phyloP scores from a whole-genome alignment of 225 moss, liverwort and hornwort genomes.

The Sphagnum contortum region DNA sequence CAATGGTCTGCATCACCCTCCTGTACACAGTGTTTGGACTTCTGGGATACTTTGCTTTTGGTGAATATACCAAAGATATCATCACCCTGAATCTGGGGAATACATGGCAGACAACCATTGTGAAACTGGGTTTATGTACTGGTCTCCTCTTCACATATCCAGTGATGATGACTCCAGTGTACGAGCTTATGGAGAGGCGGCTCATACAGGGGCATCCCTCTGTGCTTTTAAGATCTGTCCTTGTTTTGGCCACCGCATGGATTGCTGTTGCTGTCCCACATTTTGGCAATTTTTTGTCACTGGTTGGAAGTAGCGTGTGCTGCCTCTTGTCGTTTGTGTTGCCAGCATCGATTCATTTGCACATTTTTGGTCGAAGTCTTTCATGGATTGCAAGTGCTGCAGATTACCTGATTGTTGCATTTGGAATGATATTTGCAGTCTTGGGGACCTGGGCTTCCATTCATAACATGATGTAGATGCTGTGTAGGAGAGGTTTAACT shows the following conservation, averaged over 20 bases:
- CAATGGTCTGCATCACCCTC: slow-evolving; percentile 53
- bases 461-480: slow-evolving; percentile 14
- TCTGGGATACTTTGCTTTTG: slow-evolving; percentile 79
- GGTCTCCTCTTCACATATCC: slow-evolving; percentile 90
- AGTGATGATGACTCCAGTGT: slow-evolving; percentile 94
- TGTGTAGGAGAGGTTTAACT: too few species aligned
- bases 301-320: slow-evolving; percentile 89
- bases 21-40: slow-evolving; percentile 55
- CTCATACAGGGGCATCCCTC: slow-evolving; percentile 38
- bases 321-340: slow-evolving; percentile 78
- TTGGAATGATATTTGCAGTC: slow-evolving; percentile 50
- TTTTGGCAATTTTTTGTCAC: slow-evolving; percentile 73
- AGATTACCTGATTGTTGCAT: slow-evolving; percentile 57
- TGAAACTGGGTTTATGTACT: slow-evolving; percentile 67
- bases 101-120: slow-evolving; percentile 54
- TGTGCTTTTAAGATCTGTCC: slow-evolving; percentile 36
- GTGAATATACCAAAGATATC: slow-evolving; percentile 72
- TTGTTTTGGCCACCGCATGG: slow-evolving; percentile 49
- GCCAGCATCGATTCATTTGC: slow-evolving; percentile 76
- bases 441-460: slow-evolving; percentile 63
- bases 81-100: slow-evolving; percentile 78
- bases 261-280: slow-evolving; percentile 79
- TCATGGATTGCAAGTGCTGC: slow-evolving; percentile 15
- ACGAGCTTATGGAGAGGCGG: slow-evolving; percentile 77
- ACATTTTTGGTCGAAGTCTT: slow-evolving; percentile 23